Percentiles rank a stretch among this genome's conserved stretches.
Conservation (phyloP, 495 filamentous ascomycete genomes). For the Penicillium canariense region DNA sequence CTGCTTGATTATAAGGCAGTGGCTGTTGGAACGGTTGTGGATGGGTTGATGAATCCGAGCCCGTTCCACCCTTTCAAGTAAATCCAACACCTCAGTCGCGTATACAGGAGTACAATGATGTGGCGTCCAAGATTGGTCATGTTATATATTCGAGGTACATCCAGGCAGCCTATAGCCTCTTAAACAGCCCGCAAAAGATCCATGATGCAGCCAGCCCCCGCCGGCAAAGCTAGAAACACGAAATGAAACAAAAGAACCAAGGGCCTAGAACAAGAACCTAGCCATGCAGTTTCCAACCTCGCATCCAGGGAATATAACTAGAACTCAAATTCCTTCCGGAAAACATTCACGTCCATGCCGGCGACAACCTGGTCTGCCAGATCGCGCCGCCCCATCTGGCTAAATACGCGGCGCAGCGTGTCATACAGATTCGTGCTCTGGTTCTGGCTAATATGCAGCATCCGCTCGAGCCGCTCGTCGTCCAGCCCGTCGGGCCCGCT, state of each 20-base stretch:
- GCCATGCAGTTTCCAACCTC: background rate
- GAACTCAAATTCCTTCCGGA: slow-evolving; percentile 79
- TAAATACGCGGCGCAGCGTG: slow-evolving; percentile 87
- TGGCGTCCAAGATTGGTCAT: background rate
- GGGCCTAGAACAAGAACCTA: background rate
- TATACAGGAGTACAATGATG: no score
- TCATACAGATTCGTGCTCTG: slow-evolving; percentile 95
- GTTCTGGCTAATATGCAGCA: slow-evolving; percentile 78
- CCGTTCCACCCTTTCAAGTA: slow-evolving; percentile 13
- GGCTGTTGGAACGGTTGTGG: slow-evolving; percentile 41
- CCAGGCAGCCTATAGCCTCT: no score
- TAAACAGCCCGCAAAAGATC: no score
- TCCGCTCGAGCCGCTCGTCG: slow-evolving; percentile 71
- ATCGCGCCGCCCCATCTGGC: slow-evolving; percentile 87
- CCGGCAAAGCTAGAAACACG: slow-evolving; percentile 9
- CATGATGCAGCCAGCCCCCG: slow-evolving; percentile 20
- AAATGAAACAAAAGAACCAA: slow-evolving; percentile 6
- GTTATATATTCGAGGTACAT: slow-evolving; percentile 3
- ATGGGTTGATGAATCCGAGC: slow-evolving; percentile 24
- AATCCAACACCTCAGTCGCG: no score
- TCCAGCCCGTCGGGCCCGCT: slow-evolving; percentile 48
- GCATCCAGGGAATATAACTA: slow-evolving; percentile 33
- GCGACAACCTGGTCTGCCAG: slow-evolving; percentile 80
- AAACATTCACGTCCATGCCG: slow-evolving; percentile 87
- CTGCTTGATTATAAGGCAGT: slow-evolving; percentile 57